phyloP scores from a whole-genome alignment of 2,329 filamentous ascomycete genomes.

The Thelonectria olida region DNA sequence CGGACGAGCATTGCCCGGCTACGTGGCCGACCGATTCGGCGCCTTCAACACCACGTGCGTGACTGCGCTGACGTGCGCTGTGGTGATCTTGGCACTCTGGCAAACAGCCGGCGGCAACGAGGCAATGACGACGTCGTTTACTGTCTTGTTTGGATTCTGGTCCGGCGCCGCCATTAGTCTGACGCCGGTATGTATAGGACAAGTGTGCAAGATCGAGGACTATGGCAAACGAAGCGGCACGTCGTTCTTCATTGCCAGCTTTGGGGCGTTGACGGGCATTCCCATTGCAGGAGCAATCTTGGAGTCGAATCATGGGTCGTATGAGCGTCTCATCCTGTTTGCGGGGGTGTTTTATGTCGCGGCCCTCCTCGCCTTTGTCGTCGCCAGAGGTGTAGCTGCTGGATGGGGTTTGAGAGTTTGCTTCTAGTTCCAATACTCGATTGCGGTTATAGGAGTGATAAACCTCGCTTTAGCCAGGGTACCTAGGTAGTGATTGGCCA shows the following conservation, averaged over 20 bases:
- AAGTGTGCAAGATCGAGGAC: constrained; percentile 73
- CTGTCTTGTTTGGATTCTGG: constrained; percentile 74
- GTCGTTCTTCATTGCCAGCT: constrained; percentile 73
- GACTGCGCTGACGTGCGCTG: constrained; percentile 58
- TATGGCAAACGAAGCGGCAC: constrained; percentile 77
- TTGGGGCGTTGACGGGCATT: constrained; percentile 65
- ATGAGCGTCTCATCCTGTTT: constrained; percentile 21
- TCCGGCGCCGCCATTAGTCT: constrained; percentile 76
- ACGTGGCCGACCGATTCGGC: constrained; percentile 71
- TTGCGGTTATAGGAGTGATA: no score
- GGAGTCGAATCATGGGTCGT: constrained; percentile 7
- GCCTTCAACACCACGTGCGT: constrained; percentile 75
- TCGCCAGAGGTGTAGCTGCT: constrained; percentile 14
- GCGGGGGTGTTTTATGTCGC: constrained; percentile 16
- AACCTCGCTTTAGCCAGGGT: no score
- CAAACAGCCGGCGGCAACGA: constrained; percentile 54
- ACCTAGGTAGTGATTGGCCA: no score
- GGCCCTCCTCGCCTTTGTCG: constrained; percentile 8
- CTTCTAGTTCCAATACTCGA: no score
- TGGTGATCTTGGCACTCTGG: constrained; percentile 67
- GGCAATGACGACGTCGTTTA: constrained; percentile 66
- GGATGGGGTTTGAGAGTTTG: constrained; percentile 16
- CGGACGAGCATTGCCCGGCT: constrained; percentile 73
- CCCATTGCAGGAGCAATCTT: constrained; percentile 62
- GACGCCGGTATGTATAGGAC: constrained; percentile 76